Conservation (phyloP, 1,284 basidiomycete species). For the Erythrobasidium hasegawianum region DNA sequence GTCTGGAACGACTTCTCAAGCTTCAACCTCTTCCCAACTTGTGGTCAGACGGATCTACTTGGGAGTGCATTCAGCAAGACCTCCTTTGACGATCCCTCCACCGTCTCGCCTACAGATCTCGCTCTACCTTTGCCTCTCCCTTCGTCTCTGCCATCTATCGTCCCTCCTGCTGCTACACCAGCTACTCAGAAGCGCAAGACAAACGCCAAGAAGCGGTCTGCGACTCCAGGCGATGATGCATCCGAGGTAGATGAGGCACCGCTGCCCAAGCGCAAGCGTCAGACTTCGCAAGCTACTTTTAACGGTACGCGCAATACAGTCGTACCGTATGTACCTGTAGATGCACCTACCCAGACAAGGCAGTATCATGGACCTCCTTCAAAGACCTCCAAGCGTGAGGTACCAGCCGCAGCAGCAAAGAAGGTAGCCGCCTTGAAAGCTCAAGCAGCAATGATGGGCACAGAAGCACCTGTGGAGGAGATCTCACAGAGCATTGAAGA, state of each 20-base stretch:
- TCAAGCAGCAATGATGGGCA: constrained; percentile 51
- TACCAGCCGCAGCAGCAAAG: constrained; percentile 56
- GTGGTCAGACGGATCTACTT: constrained; percentile 6
- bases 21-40: constrained; percentile 19
- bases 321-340: constrained; percentile 38
- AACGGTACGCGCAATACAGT: constrained; percentile 42
- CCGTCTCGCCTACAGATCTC: constrained; percentile 24
- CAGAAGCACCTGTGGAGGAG: constrained; percentile 38
- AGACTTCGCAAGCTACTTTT: constrained; percentile 25
- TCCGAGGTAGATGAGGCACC: background rate
- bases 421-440: constrained; percentile 56
- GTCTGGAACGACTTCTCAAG: constrained; percentile 23
- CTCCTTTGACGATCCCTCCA: background rate
- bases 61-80: background rate
- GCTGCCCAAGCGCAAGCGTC: constrained; percentile 1
- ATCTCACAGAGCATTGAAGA: constrained; percentile 61
- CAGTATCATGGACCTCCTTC: constrained; percentile 46
- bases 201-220: background rate
- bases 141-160: background rate
- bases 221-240: background rate
- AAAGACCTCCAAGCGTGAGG: constrained; percentile 55
- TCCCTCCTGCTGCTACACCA: background rate
- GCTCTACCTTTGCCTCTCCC: constrained; percentile 6
- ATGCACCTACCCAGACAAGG: constrained; percentile 42
- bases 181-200: background rate